Percentiles rank a stretch among this genome's conserved stretches.
Evolutionary conservation across 1,139 yeast genomes (phyloP).

Genomic region (Suhomyces chickasaworum): DNA sequence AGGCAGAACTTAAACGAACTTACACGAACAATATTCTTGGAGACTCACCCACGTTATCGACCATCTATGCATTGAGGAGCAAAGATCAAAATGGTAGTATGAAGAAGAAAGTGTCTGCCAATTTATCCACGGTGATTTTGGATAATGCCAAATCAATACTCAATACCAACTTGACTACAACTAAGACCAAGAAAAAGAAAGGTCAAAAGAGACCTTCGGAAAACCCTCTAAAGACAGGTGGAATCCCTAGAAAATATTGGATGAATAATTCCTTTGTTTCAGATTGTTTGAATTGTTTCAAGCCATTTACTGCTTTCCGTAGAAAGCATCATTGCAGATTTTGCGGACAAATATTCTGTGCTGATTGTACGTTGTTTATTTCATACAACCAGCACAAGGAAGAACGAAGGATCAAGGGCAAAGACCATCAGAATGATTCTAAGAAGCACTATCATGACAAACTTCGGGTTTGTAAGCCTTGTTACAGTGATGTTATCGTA

Average conservation of each 20-base stretch:
- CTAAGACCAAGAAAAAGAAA: conserved; percentile 21
- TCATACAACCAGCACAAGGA: conserved; percentile 70
- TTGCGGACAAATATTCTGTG: conserved; percentile 94
- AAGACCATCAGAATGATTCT: conserved; percentile 7
- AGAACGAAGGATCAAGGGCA: conserved; percentile 26
- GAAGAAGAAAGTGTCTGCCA: conserved; percentile 32
- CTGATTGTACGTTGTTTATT: conserved; percentile 78
- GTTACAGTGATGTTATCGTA: conserved; percentile 68
- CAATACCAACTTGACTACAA: conserved; percentile 28
- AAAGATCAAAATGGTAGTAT: conserved; percentile 23
- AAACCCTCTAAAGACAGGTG: conserved; percentile 50
- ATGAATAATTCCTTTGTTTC: conserved; percentile 88
- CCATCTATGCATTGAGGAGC: conserved; percentile 39
- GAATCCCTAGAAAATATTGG: conserved; percentile 76
- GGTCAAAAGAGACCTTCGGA: conserved; percentile 43
- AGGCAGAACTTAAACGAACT: conserved; percentile 33
- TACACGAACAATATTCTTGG: conserved; percentile 38
- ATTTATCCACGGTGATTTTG: conserved; percentile 36
- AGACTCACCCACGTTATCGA: conserved; percentile 42
- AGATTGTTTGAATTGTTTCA: conserved; percentile 77
- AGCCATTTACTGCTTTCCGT: conserved; percentile 74
- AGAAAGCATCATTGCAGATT: conserved; percentile 93
- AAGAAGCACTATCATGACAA: conserved; percentile 55
- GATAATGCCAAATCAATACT: conserved; percentile 45
- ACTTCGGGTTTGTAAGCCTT: conserved; percentile 77